phyloP scores from a whole-genome alignment of 2,329 filamentous ascomycete genomes.

The Clonostachys solani region DNA sequence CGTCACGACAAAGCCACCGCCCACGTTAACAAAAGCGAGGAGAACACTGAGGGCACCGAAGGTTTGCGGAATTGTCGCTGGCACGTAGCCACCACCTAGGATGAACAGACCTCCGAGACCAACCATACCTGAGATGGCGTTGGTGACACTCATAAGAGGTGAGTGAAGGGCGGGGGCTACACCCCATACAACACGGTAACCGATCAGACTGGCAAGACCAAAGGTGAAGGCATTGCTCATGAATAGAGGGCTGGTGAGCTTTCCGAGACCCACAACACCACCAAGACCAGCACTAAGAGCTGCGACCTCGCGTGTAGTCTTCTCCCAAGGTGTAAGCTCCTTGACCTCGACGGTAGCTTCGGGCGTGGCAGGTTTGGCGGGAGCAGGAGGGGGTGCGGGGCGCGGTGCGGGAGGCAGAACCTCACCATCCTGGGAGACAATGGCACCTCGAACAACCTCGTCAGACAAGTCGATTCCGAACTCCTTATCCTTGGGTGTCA shows the following conservation, averaged over 20 bases:
- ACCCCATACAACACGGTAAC: conserved; percentile 86
- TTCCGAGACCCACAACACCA: conserved; percentile 70
- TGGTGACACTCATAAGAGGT: conserved; percentile 88
- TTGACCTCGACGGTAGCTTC: conserved; percentile 50
- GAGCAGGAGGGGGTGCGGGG: conserved; percentile 52
- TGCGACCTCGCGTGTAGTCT: conserved; percentile 70
- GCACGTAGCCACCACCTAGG: conserved; percentile 76
- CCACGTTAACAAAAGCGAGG: conserved; percentile 83
- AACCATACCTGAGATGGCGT: conserved; percentile 90
- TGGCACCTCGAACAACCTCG: conserved; percentile 80
- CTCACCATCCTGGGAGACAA: conserved; percentile 75
- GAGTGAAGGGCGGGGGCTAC: conserved; percentile 80
- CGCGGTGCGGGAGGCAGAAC: conserved; percentile 73
- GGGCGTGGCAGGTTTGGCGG: conserved; percentile 30
- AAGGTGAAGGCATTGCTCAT: conserved; percentile 89
- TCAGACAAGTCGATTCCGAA: conserved; percentile 79
- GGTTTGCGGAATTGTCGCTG: conserved; percentile 72
- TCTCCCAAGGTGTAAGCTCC: conserved; percentile 77
- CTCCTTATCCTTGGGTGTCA: conserved; percentile 71
- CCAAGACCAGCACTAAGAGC: conserved; percentile 75
- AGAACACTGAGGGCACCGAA: conserved; percentile 79
- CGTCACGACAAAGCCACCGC: conserved; percentile 85
- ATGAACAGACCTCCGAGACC: conserved; percentile 86
- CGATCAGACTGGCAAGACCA: conserved; percentile 77
- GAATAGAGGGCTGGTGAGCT: conserved; percentile 76